Evolutionary conservation across 257 asterid species (phyloP).

Genomic region (Solanum piurae): DNA sequence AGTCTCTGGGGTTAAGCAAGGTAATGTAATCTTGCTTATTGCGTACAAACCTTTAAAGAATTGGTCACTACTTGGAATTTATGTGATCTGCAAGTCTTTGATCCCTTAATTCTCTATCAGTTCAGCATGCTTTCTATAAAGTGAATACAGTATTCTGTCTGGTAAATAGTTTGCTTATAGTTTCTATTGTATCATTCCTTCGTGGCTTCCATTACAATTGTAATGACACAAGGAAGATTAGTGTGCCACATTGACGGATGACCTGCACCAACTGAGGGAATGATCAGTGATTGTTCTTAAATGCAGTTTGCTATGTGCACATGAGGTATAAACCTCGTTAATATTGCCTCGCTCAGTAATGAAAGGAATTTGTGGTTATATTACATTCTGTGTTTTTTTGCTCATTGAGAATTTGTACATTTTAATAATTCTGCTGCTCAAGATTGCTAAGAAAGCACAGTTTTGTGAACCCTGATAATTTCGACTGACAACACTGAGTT

Average conservation of each 20-base stretch:
- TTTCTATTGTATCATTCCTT: background rate
- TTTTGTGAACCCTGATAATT: background rate
- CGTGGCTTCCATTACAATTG: background rate
- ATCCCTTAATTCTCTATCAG: background rate
- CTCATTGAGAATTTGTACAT: background rate
- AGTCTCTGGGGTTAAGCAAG: conserved; percentile 62
- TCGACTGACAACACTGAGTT: background rate
- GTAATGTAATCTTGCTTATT: conserved; percentile 17
- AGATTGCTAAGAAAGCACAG: background rate
- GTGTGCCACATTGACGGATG: background rate
- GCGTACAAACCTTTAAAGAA: background rate
- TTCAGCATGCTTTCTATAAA: background rate
- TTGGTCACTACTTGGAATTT: background rate
- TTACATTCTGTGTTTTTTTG: background rate
- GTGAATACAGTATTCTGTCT: background rate
- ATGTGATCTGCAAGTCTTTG: background rate
- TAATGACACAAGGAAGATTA: background rate
- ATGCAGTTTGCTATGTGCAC: background rate
- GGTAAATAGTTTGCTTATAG: background rate
- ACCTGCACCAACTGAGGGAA: background rate
- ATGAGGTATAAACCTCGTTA: background rate
- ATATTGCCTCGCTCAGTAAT: background rate
- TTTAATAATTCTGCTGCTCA: background rate
- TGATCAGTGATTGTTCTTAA: background rate
- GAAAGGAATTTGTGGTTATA: background rate